Evolutionary conservation across 2,329 filamentous ascomycete species (phyloP).

Genomic region (Xenosphaeropsis pyriputrescens): DNA sequence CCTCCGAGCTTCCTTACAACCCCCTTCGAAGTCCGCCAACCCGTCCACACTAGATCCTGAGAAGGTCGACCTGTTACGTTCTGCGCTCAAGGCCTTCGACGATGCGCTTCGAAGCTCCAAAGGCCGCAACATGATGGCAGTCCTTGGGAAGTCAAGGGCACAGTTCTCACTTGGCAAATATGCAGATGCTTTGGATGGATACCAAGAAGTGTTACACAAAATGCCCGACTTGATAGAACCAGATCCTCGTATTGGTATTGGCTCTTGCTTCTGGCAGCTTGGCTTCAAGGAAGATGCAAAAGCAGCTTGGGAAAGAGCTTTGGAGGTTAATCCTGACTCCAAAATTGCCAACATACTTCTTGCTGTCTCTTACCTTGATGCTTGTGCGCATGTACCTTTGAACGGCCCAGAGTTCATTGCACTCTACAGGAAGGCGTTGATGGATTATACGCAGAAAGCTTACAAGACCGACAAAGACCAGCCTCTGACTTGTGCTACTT

Average conservation of each 20-base stretch:
- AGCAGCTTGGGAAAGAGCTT: conserved; percentile 72
- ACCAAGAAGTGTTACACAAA: conserved; percentile 75
- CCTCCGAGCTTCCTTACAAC: conserved; percentile 71
- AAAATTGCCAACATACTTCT: conserved; percentile 85
- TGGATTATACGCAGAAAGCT: conserved; percentile 81
- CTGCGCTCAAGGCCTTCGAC: conserved; percentile 86
- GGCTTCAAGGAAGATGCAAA: conserved; percentile 90
- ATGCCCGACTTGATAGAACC: conserved; percentile 83
- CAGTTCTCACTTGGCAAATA: conserved; percentile 80
- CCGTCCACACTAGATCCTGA: conserved; percentile 56
- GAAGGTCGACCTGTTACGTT: conserved; percentile 62
- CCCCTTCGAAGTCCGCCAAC: conserved; percentile 52
- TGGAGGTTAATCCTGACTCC: conserved; percentile 70
- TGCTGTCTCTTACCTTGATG: conserved; percentile 78
- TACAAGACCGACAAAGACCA: conserved; percentile 89
- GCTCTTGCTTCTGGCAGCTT: conserved; percentile 93
- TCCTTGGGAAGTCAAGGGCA: conserved; percentile 78
- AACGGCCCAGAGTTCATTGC: conserved; percentile 73
- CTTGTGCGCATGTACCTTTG: conserved; percentile 68
- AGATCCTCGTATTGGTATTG: conserved; percentile 90
- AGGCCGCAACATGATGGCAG: conserved; percentile 80
- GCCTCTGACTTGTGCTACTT: conserved; percentile 79
- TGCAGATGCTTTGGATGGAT: conserved; percentile 65
- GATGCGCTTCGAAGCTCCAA: conserved; percentile 77
- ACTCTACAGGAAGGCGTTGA: conserved; percentile 88